Evolutionary conservation across 225 moss, liverwort and hornwort species (phyloP).

Genomic region (Straminergon stramineum): DNA sequence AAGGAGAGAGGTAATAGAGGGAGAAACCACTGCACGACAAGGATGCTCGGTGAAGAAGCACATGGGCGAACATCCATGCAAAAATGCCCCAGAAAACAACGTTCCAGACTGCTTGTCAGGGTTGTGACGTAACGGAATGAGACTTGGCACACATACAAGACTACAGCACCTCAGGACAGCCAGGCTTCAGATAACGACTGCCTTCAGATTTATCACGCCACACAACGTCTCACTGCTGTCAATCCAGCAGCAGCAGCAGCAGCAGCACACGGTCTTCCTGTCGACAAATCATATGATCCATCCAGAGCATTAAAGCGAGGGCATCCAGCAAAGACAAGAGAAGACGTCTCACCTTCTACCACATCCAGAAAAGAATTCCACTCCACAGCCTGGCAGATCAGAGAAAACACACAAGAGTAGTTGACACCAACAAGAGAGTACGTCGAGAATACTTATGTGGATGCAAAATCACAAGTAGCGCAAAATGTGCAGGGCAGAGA

Average conservation of each 20-base stretch:
- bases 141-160: background rate
- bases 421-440: background rate
- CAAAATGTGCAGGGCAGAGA: slow-evolving; percentile 31
- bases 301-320: background rate
- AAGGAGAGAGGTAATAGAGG: too few relatives aligned
- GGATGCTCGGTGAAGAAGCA: background rate
- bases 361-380: background rate
- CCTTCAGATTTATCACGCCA: background rate
- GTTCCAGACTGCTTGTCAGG: background rate
- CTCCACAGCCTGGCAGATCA: background rate
- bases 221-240: background rate
- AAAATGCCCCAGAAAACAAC: background rate
- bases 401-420: background rate
- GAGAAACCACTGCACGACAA: background rate
- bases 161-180: background rate
- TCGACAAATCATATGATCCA: background rate
- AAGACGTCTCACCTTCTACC: background rate
- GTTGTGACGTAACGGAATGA: background rate
- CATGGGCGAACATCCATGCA: background rate
- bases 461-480: background rate
- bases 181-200: background rate
- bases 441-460: background rate
- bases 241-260: background rate
- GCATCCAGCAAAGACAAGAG: background rate
- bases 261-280: background rate